A percentile compares a stretch with the other conserved stretches of the same genome.
Evolutionary conservation across 805 yeast species (phyloP).

Genomic region (Saturnispora zaruensis): DNA sequence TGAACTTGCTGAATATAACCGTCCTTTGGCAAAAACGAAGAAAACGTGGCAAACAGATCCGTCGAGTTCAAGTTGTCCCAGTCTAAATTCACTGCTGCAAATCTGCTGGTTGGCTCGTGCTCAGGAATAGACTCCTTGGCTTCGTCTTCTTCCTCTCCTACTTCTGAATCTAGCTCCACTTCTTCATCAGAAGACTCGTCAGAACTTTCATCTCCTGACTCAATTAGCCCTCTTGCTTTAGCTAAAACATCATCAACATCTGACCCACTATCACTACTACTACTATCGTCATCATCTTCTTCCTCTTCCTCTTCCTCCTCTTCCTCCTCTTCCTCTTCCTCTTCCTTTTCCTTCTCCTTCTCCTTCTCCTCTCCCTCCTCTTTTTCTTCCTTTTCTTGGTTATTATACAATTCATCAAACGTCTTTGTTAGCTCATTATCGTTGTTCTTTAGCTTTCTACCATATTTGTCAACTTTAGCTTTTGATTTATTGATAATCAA

Average conservation of each 20-base stretch:
- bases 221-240: slow-evolving; percentile 54
- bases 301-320: slow-evolving; percentile 38
- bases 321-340: slow-evolving; percentile 31
- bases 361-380: slow-evolving; percentile 20
- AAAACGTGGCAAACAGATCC: slow-evolving; percentile 83
- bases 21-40: slow-evolving; percentile 71
- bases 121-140: slow-evolving; percentile 54
- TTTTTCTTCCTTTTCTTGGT: slow-evolving; percentile 28
- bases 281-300: slow-evolving; percentile 23
- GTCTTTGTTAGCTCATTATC: slow-evolving; percentile 8
- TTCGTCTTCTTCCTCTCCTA: slow-evolving; percentile 6
- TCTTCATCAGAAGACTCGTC: slow-evolving; percentile 35
- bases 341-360: slow-evolving; percentile 27
- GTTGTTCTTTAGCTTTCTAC: slow-evolving; percentile 51
- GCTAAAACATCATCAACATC: slow-evolving; percentile 16
- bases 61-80: slow-evolving; percentile 92
- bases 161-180: slow-evolving; percentile 27
- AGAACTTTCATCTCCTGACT: slow-evolving; percentile 34
- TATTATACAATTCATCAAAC: slow-evolving; percentile 57
- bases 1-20: slow-evolving; percentile 62
- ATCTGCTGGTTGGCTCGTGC: slow-evolving; percentile 72
- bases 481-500: slow-evolving; percentile 42
- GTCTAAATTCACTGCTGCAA: slow-evolving; percentile 93
- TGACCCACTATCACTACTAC: slow-evolving; percentile 6
- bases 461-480: slow-evolving; percentile 76